Evolutionary conservation across 1,284 basidiomycete genomes (phyloP), one percentile per base, ranked within the genome.

Genomic region (Ceratobasidium sp.): DNA sequence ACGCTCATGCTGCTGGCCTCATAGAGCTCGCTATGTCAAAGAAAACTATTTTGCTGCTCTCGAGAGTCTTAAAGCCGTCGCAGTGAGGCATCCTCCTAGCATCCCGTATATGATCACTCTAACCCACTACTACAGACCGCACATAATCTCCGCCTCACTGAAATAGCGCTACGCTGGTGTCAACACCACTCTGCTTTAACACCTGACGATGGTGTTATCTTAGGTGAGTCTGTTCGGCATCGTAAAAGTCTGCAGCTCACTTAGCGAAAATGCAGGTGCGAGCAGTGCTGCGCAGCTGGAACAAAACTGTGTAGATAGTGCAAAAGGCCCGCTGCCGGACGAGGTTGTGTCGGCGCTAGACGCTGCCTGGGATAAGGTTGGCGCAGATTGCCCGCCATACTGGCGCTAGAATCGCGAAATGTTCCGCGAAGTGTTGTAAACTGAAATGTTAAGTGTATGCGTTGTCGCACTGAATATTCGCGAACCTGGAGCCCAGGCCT

Each of bases 261-360:
- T 6, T 17, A 56, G 12, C 12, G 23, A 33, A 15, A 12, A 9
- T 46, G 1, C 23, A 74, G 70, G 86, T 13, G 86, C 86, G 33
- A 86, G 84, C 79, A 86, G 83, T 57, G 82, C 81, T 1, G 83
- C 80, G 28, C 86, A 88, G 79, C 81, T 87, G 13, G 81, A 85
- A 78, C 82, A 84, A 79, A 86, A 86, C 77, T 81, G 84, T 52
- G 78, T 78, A 26, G 85, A 85, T 78, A 84, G 79, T 23, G 87
- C 88, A 82, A 87, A 87, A 80, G 89, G 88, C 0, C 88, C 89
- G 13, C 82, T 90, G 23, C 87, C 88, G 0, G 84, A 88, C 57
- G 88, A 88, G 23, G 86, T 91, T 20, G 81, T 89, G 23, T 81
- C 87, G 62, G 86, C 86, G 62, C 83, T 90, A 17, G 88, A 90